These are phyloP conservation scores for Penicillium egyptiacum DNA, from an alignment of 495 filamentous ascomycete species.

Conservation along the genomic window DNA sequence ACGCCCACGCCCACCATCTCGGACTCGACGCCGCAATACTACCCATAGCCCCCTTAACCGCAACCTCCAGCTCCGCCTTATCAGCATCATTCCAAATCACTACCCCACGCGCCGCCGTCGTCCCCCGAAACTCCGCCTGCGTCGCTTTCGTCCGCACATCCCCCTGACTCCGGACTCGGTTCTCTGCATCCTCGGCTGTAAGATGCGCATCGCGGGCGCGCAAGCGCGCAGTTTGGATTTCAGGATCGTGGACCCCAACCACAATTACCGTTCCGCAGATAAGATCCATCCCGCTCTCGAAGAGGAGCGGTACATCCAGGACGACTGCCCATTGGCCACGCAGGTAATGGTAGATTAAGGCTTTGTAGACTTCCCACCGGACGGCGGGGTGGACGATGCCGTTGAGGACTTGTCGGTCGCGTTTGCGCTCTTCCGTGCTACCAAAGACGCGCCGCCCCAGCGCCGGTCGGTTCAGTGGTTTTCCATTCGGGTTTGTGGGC, in stretches of 20 bases:
- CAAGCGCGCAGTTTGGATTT: constrained; percentile 76
- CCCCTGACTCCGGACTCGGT: constrained; percentile 78
- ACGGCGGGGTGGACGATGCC: constrained; percentile 92
- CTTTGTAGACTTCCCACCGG: constrained; percentile 68
- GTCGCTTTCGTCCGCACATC: constrained; percentile 79
- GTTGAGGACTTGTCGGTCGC: constrained; percentile 74
- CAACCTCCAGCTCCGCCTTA: constrained; percentile 60
- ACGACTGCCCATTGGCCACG: constrained; percentile 80
- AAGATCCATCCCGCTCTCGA: constrained; percentile 78
- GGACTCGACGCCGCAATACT: constrained; percentile 64
- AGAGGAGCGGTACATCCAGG: constrained; percentile 89
- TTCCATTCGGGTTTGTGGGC: constrained; percentile 47
- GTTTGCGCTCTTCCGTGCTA: constrained; percentile 57
- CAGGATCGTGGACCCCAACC: constrained; percentile 72
- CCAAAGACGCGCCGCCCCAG: constrained; percentile 87
- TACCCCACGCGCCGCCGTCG: constrained; percentile 56
- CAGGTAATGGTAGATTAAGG: constrained; percentile 63
- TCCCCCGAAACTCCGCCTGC: constrained; percentile 63
- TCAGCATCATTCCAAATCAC: constrained; percentile 87
- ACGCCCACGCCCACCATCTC: constrained; percentile 75
- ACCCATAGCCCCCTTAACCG: constrained; percentile 61
- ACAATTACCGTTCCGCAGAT: constrained; percentile 82
- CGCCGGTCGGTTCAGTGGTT: constrained; percentile 79
- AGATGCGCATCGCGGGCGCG: constrained; percentile 69
- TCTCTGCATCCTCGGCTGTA: constrained; percentile 74